Percentiles rank a stretch among this genome's conserved stretches.
phyloP scores from a whole-genome alignment of 2,329 filamentous ascomycete genomes.

The Sporothrix sp. region DNA sequence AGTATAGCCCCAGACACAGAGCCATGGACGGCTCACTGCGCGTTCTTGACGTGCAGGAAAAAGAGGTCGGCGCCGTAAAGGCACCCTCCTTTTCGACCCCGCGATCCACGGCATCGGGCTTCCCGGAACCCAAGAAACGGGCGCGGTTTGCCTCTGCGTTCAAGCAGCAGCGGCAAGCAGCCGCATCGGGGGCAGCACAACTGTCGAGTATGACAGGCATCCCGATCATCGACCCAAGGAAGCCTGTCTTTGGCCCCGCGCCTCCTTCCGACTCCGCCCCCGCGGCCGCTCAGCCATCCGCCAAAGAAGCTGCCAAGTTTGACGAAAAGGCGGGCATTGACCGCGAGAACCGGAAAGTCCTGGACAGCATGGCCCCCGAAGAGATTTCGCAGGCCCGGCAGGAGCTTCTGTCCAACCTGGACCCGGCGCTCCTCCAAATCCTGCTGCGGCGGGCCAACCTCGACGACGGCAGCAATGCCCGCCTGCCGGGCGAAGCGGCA shows the following conservation, averaged over 20 bases:
- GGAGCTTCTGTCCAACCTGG: constrained; percentile 70
- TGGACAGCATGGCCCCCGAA: constrained; percentile 68
- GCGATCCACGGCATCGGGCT: constrained; percentile 55
- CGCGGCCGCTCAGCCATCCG: background rate
- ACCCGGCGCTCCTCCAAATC: constrained; percentile 64
- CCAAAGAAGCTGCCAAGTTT: constrained; percentile 11
- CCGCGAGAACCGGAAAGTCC: constrained; percentile 63
- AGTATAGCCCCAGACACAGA: background rate
- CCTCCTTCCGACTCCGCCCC: background rate
- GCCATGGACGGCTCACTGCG: constrained; percentile 39
- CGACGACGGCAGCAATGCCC: constrained; percentile 45
- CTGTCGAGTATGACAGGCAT: too few species aligned
- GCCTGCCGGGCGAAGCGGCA: constrained; percentile 18
- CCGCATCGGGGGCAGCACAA: constrained; percentile 1
- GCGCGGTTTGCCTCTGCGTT: constrained; percentile 59
- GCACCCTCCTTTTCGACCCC: constrained; percentile 54
- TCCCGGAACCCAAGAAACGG: constrained; percentile 81
- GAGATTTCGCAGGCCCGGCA: constrained; percentile 74
- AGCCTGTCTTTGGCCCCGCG: background rate
- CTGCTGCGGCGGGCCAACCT: constrained; percentile 69
- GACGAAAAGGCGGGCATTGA: constrained; percentile 67
- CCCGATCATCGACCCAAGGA: background rate
- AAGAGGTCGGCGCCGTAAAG: constrained; percentile 48
- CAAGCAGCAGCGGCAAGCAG: constrained; percentile 53
- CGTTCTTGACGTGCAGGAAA: constrained; percentile 72